phyloP scores from a whole-genome alignment of 1,284 basidiomycete genomes.

The Papiliotrema nemorosa region DNA sequence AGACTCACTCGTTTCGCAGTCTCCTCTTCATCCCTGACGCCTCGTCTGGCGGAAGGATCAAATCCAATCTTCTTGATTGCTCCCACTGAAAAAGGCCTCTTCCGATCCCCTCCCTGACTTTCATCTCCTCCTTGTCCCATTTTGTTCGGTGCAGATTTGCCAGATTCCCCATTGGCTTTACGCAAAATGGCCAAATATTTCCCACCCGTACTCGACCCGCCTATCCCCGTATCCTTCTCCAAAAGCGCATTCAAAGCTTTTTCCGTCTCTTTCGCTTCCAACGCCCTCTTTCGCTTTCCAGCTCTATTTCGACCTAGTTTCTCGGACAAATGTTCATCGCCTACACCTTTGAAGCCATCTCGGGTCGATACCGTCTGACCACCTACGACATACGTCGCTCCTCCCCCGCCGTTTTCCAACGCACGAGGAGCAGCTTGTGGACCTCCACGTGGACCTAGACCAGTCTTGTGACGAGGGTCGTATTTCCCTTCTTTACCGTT shows the following conservation, averaged over 20 bases:
- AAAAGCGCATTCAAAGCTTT: slow-evolving; percentile 59
- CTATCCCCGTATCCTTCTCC: slow-evolving; percentile 32
- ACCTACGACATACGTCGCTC: slow-evolving; percentile 75
- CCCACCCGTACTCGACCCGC: slow-evolving; percentile 35
- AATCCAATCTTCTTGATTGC: slow-evolving; percentile 46
- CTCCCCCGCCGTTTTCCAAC: slow-evolving; percentile 44
- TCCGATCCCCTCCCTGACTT: slow-evolving; percentile 17
- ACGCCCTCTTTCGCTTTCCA: slow-evolving; percentile 62
- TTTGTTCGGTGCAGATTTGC: no score
- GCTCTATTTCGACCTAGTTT: slow-evolving; percentile 69
- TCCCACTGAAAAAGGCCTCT: slow-evolving; percentile 39
- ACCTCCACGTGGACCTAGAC: slow-evolving; percentile 35
- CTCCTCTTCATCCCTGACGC: slow-evolving; percentile 19
- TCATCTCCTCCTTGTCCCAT: slow-evolving; percentile 8
- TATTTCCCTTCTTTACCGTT: slow-evolving; percentile 40
- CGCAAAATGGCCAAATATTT: slow-evolving; percentile 35
- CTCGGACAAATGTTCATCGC: slow-evolving; percentile 58
- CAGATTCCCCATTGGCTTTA: slow-evolving; percentile 7
- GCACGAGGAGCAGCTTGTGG: slow-evolving; percentile 28
- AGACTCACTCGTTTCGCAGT: slow-evolving; percentile 24
- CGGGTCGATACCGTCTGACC: slow-evolving; percentile 59
- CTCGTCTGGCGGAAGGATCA: slow-evolving; percentile 34
- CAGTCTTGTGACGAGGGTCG: slow-evolving; percentile 57
- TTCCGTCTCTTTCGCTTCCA: slow-evolving; percentile 61
- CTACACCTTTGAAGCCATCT: slow-evolving; percentile 28